These are phyloP conservation scores for Candida ascalaphidarum DNA, from an alignment of 805 yeast genomes.

Conservation along the genomic window DNA sequence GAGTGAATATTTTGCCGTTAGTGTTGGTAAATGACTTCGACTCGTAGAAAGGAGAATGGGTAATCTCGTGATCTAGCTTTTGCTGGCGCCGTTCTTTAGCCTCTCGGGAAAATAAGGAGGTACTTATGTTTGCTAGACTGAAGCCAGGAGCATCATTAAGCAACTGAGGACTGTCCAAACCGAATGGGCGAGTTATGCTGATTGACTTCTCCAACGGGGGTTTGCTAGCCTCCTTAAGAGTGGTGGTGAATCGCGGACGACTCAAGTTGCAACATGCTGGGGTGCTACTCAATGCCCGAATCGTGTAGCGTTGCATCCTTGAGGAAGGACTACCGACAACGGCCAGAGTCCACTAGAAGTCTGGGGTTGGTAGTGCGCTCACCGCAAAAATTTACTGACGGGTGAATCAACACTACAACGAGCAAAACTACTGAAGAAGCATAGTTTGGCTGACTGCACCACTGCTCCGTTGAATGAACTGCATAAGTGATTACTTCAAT, in stretches of 20 bases:
- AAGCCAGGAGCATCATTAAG: conserved; percentile 15
- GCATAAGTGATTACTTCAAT: not conserved
- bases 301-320: too few relatives aligned
- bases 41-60: conserved; percentile 36
- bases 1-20: conserved; percentile 73
- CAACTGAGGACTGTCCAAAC: conserved; percentile 21
- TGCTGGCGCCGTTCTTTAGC: conserved; percentile 30
- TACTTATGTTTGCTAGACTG: conserved; percentile 9
- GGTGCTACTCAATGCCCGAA: too few relatives aligned
- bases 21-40: conserved; percentile 40
- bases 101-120: conserved; percentile 17
- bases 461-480: not conserved
- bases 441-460: too few relatives aligned
- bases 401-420: too few relatives aligned
- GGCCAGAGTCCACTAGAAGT: too few relatives aligned
- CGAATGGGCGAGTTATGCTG: conserved; percentile 28
- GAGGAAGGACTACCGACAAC: too few relatives aligned
- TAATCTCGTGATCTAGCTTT: conserved; percentile 32
- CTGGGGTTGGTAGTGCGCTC: too few relatives aligned
- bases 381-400: too few relatives aligned
- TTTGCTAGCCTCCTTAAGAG: conserved; percentile 28
- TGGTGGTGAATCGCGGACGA: conserved; percentile 29
- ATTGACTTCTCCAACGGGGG: conserved; percentile 27
- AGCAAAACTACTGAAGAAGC: too few relatives aligned
- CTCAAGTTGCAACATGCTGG: too few relatives aligned